A percentile compares a stretch with the other conserved stretches of the same genome.
phyloP scores from a whole-genome alignment of 257 asterid genomes.

The Ballota nigra region DNA sequence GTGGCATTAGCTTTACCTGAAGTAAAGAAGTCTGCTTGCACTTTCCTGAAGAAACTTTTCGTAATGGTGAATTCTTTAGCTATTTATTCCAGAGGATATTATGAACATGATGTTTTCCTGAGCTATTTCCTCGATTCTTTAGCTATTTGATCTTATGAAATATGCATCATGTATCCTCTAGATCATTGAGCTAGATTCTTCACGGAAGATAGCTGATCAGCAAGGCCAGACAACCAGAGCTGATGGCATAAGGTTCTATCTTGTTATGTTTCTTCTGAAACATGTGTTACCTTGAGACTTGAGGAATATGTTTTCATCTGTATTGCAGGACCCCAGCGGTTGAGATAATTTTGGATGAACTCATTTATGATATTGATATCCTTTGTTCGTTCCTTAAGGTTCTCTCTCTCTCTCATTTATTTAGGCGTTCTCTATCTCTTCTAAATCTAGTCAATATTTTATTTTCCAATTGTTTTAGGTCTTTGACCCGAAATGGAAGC shows the following conservation, averaged over 20 bases:
- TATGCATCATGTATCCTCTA: conserved; percentile 27
- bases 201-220: conserved; percentile 60
- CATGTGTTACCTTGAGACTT: background rate
- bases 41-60: conserved; percentile 55
- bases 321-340: conserved; percentile 69
- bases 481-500: conserved; percentile 72
- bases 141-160: background rate
- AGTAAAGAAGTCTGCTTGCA: conserved; percentile 46
- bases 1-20: conserved; percentile 61
- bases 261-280: background rate
- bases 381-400: conserved; percentile 81
- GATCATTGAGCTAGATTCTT: conserved; percentile 82
- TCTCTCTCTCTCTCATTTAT: background rate
- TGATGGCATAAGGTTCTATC: conserved; percentile 72
- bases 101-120: conserved; percentile 19
- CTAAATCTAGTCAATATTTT: conserved; percentile 6
- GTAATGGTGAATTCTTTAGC: conserved; percentile 52
- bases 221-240: conserved; percentile 72
- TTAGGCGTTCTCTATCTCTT: background rate
- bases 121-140: background rate
- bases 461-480: conserved; percentile 40
- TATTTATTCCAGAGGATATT: conserved; percentile 19
- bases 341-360: conserved; percentile 83
- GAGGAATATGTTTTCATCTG: conserved; percentile 17
- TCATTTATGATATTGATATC: conserved; percentile 48